Evolutionary conservation across 345 rosid genomes (phyloP).

Genomic region (Hibiscus tridactylites): DNA sequence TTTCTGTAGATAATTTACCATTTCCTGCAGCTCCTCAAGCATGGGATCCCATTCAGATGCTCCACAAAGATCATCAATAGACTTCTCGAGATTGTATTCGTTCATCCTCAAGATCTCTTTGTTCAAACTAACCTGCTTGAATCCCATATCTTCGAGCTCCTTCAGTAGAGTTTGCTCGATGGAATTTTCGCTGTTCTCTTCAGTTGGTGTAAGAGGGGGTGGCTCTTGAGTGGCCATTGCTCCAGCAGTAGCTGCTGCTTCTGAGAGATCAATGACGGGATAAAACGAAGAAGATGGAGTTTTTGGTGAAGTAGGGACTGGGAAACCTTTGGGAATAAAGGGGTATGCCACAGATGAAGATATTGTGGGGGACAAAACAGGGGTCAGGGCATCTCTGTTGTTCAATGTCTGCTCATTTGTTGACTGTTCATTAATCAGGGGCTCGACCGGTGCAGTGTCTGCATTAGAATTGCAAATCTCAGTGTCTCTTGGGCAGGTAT

Average conservation of each 20-base stretch:
- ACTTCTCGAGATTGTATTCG: constrained; percentile 65
- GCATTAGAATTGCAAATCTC: constrained; percentile 8
- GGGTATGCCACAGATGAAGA: constrained; percentile 12
- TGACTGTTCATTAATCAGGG: constrained; percentile 20
- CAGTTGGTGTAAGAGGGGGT: background rate
- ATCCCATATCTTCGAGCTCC: constrained; percentile 94
- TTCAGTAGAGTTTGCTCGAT: constrained; percentile 53
- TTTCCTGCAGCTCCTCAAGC: constrained; percentile 79
- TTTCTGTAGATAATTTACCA: constrained; percentile 40
- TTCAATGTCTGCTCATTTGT: constrained; percentile 31
- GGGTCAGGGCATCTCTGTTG: constrained; percentile 13
- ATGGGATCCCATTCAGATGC: constrained; percentile 86
- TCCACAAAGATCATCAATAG: constrained; percentile 73
- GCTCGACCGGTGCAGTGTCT: background rate
- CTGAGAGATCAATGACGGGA: constrained; percentile 45
- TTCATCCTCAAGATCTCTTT: constrained; percentile 76
- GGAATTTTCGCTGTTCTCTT: background rate
- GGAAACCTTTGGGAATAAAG: constrained; percentile 6
- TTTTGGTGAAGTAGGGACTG: constrained; percentile 10
- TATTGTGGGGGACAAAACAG: constrained; percentile 12
- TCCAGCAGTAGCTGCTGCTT: constrained; percentile 17
- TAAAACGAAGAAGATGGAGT: constrained; percentile 20
- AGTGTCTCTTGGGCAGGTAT: constrained; percentile 15
- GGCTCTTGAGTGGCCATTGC: background rate
- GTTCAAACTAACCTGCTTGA: constrained; percentile 84